Conservation (phyloP, 1,284 basidiomycete genomes). For the Irpex lacteus region DNA sequence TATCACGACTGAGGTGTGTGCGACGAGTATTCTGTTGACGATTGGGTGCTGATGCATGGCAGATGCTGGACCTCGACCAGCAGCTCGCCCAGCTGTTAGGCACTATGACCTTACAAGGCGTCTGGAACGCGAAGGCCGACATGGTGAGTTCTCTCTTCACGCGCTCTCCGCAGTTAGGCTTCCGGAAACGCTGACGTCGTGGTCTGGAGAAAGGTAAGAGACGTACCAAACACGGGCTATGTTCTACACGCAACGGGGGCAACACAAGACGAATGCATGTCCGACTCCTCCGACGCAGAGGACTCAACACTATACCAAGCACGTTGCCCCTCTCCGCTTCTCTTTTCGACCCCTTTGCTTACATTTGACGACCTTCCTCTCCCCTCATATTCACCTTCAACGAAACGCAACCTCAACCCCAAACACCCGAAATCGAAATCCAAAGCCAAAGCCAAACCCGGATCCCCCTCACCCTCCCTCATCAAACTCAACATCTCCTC, state of each 20-base stretch:
- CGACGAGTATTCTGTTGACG: neutral
- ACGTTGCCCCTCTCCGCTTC: constrained; percentile 15
- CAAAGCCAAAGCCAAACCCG: constrained; percentile 2
- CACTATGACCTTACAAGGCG: constrained; percentile 21
- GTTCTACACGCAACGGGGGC: constrained; percentile 10
- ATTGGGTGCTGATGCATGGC: constrained; percentile 1
- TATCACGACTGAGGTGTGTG: constrained; percentile 13
- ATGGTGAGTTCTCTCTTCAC: constrained; percentile 19
- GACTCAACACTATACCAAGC: constrained; percentile 25
- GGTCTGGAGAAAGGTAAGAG: constrained; percentile 26
- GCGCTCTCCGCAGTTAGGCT: neutral
- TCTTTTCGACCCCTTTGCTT: constrained; percentile 14
- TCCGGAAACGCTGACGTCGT: constrained; percentile 7
- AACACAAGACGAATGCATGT: constrained; percentile 25
- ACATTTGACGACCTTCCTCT: constrained; percentile 15
- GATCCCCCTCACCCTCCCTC: constrained; percentile 15
- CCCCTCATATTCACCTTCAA: neutral
- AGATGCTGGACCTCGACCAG: constrained; percentile 26
- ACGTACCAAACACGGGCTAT: constrained; percentile 15
- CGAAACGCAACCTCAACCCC: constrained; percentile 1
- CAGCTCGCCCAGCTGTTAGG: constrained; percentile 25
- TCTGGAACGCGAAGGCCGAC: constrained; percentile 15
- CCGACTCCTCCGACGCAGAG: constrained; percentile 27
- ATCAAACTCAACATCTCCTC: constrained; percentile 15
- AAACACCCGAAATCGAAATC: neutral